phyloP scores from a whole-genome alignment of 495 filamentous ascomycete genomes.

The Neurospora sp. region DNA sequence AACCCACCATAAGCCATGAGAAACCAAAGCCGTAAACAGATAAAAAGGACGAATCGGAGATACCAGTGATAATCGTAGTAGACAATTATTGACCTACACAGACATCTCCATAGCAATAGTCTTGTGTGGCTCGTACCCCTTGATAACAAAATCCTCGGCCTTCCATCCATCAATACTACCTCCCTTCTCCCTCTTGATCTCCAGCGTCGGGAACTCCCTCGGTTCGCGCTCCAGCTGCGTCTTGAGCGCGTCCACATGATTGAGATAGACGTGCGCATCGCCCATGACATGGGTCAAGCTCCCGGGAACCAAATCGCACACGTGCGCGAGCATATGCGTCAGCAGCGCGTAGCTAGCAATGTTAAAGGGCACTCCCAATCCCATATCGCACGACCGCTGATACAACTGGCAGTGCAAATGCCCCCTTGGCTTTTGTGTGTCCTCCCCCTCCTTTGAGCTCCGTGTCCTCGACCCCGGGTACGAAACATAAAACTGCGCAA shows the following conservation, averaged over 20 bases:
- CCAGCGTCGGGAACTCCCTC: constrained; percentile 67
- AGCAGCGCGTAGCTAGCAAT: constrained; percentile 89
- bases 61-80: too few species aligned
- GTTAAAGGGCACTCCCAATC: constrained; percentile 94
- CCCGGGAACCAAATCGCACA: constrained; percentile 71
- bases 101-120: constrained; percentile 96
- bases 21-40: background rate
- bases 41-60: background rate
- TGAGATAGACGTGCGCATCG: constrained; percentile 88
- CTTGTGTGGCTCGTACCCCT: constrained; percentile 85
- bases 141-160: constrained; percentile 77
- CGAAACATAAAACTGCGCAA: constrained; percentile 95
- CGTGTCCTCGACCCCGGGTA: constrained; percentile 41
- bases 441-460: constrained; percentile 10
- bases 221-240: constrained; percentile 73
- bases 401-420: constrained; percentile 78
- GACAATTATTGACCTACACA: constrained; percentile 40
- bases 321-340: constrained; percentile 88
- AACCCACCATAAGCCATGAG: background rate
- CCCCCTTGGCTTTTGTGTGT: constrained; percentile 41
- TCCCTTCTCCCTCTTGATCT: constrained; percentile 53
- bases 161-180: constrained; percentile 77
- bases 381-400: constrained; percentile 95
- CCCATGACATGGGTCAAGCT: constrained; percentile 89
- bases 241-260: constrained; percentile 81